phyloP scores from a whole-genome alignment of 2,329 filamentous ascomycete genomes.

The Beauveria asiatica region DNA sequence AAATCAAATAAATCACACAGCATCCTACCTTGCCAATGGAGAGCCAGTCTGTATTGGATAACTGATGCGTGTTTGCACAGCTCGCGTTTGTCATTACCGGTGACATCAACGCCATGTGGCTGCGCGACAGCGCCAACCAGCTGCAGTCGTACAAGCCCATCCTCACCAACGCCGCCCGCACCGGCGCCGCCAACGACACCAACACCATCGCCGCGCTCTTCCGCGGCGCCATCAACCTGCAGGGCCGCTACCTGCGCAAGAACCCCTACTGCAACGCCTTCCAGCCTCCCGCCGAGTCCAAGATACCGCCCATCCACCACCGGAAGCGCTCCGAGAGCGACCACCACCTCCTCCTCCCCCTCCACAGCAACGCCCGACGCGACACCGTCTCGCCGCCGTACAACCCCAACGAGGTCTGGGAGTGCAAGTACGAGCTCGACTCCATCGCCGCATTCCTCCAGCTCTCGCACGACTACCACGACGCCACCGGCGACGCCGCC shows the following conservation, averaged over 20 bases:
- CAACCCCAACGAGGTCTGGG: slow-evolving; percentile 66
- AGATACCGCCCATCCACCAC: slow-evolving; percentile 18
- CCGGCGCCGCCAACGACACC: slow-evolving; percentile 35
- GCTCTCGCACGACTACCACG: slow-evolving; percentile 71
- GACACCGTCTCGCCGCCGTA: slow-evolving; percentile 56
- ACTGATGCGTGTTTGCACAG: background rate
- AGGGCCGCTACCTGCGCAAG: slow-evolving; percentile 59
- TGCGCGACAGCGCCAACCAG: slow-evolving; percentile 79
- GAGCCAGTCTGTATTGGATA: slow-evolving; percentile 17
- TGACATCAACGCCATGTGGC: slow-evolving; percentile 89
- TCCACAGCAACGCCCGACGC: slow-evolving; percentile 18
- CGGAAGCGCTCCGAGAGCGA: slow-evolving; percentile 11
- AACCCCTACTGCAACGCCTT: slow-evolving; percentile 91
- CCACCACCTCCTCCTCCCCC: background rate
- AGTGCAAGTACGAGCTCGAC: slow-evolving; percentile 95
- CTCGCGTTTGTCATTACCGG: slow-evolving; percentile 78
- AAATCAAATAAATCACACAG: background rate
- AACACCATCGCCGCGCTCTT: slow-evolving; percentile 54
- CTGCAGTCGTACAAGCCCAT: slow-evolving; percentile 65
- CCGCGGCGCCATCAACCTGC: slow-evolving; percentile 68
- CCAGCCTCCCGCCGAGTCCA: slow-evolving; percentile 71
- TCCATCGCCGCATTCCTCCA: slow-evolving; percentile 81
- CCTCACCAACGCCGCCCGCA: slow-evolving; percentile 46
- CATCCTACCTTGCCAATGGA: background rate
- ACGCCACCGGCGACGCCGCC: slow-evolving; percentile 59